phyloP scores from a whole-genome alignment of 1,284 basidiomycete genomes.

The Cryptococcus jaspeensis region DNA sequence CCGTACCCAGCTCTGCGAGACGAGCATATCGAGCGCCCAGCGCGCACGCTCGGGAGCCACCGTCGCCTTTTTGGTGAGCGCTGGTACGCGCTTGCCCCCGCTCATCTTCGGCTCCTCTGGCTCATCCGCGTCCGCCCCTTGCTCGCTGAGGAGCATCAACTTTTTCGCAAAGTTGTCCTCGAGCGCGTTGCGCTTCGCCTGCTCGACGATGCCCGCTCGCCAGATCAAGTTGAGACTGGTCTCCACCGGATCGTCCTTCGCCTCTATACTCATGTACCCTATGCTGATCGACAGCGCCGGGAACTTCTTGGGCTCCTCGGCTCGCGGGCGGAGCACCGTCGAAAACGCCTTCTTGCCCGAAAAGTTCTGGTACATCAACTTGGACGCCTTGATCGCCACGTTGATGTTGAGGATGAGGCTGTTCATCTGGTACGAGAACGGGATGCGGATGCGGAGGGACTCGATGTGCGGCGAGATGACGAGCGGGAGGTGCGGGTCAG shows the following conservation, averaged over 20 bases:
- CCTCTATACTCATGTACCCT: conserved; percentile 67
- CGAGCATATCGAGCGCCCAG: conserved; percentile 67
- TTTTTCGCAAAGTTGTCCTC: conserved; percentile 81
- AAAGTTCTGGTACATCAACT: conserved; percentile 58
- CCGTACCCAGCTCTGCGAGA: conserved; percentile 76
- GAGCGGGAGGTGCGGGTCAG: conserved; percentile 15
- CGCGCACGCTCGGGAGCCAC: conserved; percentile 72
- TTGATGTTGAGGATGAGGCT: conserved; percentile 68
- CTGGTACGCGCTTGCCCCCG: neutral
- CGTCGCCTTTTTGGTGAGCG: conserved; percentile 48
- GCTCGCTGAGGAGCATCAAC: conserved; percentile 58
- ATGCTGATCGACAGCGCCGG: conserved; percentile 67
- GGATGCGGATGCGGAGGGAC: conserved; percentile 71
- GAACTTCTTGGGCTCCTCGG: conserved; percentile 69
- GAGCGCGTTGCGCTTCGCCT: conserved; percentile 69
- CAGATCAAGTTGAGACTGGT: conserved; percentile 74
- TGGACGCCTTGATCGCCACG: conserved; percentile 65
- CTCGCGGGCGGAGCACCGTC: conserved; percentile 56
- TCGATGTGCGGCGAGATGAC: conserved; percentile 54
- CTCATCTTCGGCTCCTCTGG: neutral
- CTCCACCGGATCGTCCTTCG: conserved; percentile 87
- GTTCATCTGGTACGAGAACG: conserved; percentile 72
- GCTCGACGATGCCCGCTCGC: conserved; percentile 73
- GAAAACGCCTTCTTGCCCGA: conserved; percentile 23
- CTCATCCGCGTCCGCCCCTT: conserved; percentile 23